Base-by-base conservation (phyloP, 176 grass and related monocot species). In the Carex littledalei region DNA sequence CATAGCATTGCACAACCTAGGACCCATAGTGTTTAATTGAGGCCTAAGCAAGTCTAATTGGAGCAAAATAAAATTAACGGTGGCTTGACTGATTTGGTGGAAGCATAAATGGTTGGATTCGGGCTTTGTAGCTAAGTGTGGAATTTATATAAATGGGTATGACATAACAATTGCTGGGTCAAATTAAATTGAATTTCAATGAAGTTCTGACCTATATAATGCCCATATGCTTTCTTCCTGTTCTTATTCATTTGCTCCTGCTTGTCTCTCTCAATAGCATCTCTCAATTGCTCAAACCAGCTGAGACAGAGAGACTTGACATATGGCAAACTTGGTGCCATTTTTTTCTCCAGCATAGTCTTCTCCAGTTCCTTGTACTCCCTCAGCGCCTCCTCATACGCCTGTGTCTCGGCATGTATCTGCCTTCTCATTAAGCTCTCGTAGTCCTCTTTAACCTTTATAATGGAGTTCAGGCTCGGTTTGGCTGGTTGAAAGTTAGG, bases 281-380 rank as follows among this genome's bases (percentile, higher is more conserved):
- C 93, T 34, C 88, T 85, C 64, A 98, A 74, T 1, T 93, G 95
- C 95, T 98, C 95, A 37, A 98, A 98, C 95, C 95, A 98, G 11
- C 93, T 89, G 43, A 98, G 88, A 67, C 91, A 94, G 9, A 98
- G 91, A 20, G 95, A 94, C 84, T 98, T 94, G 29, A 94, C 89
- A 69, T 92, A 90, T 20, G 95, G 93, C 86, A 98, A 90, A 74
- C 85, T 58, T 2, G 95, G 95, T 1, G 95, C 95, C 63, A 98
- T 83, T 64, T 87, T 89, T 77, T 92, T 94, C 82, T 93, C 95
- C n/a, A 98, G 93, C 93, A 98, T 98, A 57, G 88, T 91, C 26
- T 87, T 90, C 90, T 98, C 95, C 32, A 98, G 81, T 64, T 93
- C 85, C 37, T 92, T 94, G 85, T 95, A 98, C 86, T 98, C 95